phyloP scores from a whole-genome alignment of 2,329 filamentous ascomycete genomes.

The Penicillium sp. region DNA sequence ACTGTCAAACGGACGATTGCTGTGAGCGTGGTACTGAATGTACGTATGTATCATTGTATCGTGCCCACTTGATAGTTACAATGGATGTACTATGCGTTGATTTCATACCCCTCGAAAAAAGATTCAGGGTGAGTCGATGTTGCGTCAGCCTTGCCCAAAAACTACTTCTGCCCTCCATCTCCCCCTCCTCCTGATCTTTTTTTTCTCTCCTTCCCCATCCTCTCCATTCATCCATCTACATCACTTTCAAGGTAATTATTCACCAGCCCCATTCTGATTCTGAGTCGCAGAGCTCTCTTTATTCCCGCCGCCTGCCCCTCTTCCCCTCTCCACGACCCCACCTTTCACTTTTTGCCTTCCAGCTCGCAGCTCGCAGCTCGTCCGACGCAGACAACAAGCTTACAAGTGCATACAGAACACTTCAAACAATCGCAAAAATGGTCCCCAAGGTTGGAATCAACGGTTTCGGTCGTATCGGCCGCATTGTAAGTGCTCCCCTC shows the following conservation, averaged over 20 bases:
- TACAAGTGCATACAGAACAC: conserved; percentile 26
- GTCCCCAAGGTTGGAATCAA: conserved; percentile 74
- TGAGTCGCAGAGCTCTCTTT: not conserved
- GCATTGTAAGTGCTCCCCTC: conserved; percentile 58
- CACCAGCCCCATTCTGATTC: not conserved
- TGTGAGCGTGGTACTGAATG: too few species aligned
- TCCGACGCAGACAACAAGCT: conserved; percentile 14
- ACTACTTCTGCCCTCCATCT: conserved; percentile 25
- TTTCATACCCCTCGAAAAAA: too few species aligned
- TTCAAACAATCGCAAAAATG: conserved; percentile 28
- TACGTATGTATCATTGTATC: too few species aligned
- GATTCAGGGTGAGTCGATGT: conserved; percentile 23
- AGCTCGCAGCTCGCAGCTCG: not conserved
- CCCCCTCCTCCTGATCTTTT: conserved; percentile 19
- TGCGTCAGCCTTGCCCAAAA: conserved; percentile 30
- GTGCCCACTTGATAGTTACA: too few species aligned
- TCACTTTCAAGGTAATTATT: conserved; percentile 11
- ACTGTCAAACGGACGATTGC: too few species aligned
- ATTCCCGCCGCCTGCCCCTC: conserved; percentile 2
- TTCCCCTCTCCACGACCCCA: conserved; percentile 1
- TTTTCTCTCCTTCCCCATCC: conserved; percentile 13
- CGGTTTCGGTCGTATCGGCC: conserved; percentile 99
- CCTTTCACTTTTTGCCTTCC: not conserved
- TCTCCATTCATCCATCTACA: conserved; percentile 2
- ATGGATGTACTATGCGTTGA: too few species aligned